These are phyloP conservation scores for Phytophthora sansomeana DNA, from an alignment of 352 stramenopile species.

Conservation along the genomic window DNA sequence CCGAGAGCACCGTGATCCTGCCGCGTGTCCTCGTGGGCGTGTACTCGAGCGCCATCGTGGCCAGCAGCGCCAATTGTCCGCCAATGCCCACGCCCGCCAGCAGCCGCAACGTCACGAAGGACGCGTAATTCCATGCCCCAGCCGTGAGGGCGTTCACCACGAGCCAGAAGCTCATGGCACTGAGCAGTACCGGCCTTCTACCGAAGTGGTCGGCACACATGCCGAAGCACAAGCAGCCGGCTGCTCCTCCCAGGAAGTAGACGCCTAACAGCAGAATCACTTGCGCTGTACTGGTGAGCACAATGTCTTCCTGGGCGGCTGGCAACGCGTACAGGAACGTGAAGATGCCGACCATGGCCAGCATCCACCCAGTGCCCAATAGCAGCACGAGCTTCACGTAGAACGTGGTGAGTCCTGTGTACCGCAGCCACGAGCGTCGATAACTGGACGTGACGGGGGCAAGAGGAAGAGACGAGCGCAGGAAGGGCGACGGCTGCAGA, in stretches of 20 bases:
- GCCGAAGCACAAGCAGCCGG: conserved; percentile 61
- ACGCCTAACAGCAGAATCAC: conserved; percentile 44
- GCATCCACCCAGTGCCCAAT: conserved; percentile 55
- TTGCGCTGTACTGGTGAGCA: conserved; percentile 35
- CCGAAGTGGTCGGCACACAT: conserved; percentile 70
- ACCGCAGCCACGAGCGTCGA: conserved; percentile 34
- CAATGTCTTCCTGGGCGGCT: conserved; percentile 30
- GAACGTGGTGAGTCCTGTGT: conserved; percentile 52
- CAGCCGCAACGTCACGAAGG: conserved; percentile 52
- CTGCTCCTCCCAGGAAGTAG: conserved; percentile 53
- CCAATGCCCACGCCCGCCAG: conserved; percentile 59
- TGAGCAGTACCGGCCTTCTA: conserved; percentile 50
- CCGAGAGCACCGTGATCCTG: conserved; percentile 57
- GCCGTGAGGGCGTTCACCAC: conserved; percentile 52
- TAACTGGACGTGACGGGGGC: neutral
- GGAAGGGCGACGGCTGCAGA: no score
- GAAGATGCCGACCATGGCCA: conserved; percentile 51
- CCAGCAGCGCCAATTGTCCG: conserved; percentile 59
- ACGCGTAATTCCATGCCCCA: conserved; percentile 43
- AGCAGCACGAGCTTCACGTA: conserved; percentile 57
- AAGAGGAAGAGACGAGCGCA: no score
- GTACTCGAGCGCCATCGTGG: conserved; percentile 67
- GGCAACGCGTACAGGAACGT: conserved; percentile 47
- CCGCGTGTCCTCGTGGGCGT: conserved; percentile 66
- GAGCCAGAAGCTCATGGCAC: conserved; percentile 47